phyloP scores from a whole-genome alignment of 495 filamentous ascomycete species.

The Xylaria venustula region DNA sequence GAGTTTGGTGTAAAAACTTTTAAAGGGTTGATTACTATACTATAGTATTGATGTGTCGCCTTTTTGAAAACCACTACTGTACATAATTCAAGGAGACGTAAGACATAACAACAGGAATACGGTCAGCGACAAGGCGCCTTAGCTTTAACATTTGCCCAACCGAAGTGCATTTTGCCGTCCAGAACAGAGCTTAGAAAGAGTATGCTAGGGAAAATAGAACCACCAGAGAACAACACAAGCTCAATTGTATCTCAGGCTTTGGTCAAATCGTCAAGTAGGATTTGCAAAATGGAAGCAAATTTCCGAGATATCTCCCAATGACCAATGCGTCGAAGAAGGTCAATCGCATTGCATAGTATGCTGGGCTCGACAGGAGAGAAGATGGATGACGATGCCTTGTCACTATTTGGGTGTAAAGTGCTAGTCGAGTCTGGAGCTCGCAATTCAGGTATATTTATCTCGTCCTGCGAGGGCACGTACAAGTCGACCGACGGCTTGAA shows the following conservation, averaged over 20 bases:
- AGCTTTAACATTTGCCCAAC: too few species aligned
- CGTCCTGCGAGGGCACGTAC: constrained; percentile 7
- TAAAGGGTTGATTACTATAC: too few species aligned
- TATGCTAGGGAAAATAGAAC: background rate
- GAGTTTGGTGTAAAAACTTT: too few species aligned
- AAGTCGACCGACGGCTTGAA: constrained; percentile 3
- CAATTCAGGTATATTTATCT: constrained; percentile 7
- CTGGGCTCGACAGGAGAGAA: constrained; percentile 14
- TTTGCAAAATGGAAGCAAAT: constrained; percentile 26
- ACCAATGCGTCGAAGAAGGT: constrained; percentile 34
- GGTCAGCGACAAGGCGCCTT: background rate
- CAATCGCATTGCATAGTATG: constrained; percentile 22
- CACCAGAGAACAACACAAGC: too few species aligned
- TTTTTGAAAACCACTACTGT: too few species aligned
- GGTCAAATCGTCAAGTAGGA: constrained; percentile 11
- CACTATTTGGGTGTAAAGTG: background rate
- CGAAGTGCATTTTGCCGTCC: too few species aligned
- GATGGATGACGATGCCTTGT: constrained; percentile 1
- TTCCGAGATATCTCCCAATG: constrained; percentile 36
- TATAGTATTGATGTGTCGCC: too few species aligned
- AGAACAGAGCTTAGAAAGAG: too few species aligned
- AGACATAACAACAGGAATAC: background rate
- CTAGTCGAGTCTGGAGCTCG: background rate
- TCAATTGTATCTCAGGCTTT: constrained; percentile 4
- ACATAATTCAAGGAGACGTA: too few species aligned